Base-by-base conservation (phyloP, 2,329 filamentous ascomycete species). In the Bisporella sp. region DNA sequence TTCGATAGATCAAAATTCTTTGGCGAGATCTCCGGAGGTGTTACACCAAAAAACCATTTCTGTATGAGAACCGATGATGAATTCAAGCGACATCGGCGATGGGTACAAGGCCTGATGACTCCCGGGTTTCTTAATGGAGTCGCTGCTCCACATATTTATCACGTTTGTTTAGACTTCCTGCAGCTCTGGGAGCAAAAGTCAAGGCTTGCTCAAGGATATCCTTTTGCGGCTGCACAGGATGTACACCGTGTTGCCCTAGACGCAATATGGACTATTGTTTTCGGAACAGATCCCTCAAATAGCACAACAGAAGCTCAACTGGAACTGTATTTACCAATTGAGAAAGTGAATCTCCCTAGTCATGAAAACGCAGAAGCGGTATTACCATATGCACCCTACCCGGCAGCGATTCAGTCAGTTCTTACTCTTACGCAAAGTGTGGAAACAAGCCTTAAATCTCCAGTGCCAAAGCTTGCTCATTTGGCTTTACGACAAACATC, bases 41-140 rank as follows among this genome's bases (percentile, higher is more conserved):
- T 65, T 48, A 56, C 67, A n/a, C 64, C 64, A 0, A 42, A 54
- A 5, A 54, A 48, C 6, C 60, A 60, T 13, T 54, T 66, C 13
- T 51, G 53, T 2, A 62, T 65, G 49, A 56, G 53, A 31, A 61
- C 60, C 0, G 64, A 61, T 6, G 62, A 62, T 1, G 46, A 51
- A 32, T 57, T 66, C 6, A 59, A 55, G 31, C 57, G 57, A 0
- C 60, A 66, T 53, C 62, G 65, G 41, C 54, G 56, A 3, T 48
- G 64, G 21, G 62, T 65, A 59, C 54, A 54, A 35, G 65, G 65
- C 41, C 53, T 60, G 8, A 66, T 67, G 64, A 60, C 56, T 40
- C 45, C 55, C 5, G 58, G 56, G 5, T 68, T 68, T 45, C 55
- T 68, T 1, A 42, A 59, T 12, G 55, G 56, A 4, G 60, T 60